Evolutionary conservation across 441 rosid genomes (phyloP).

Genomic region (Cnidoscolus chayamansa): DNA sequence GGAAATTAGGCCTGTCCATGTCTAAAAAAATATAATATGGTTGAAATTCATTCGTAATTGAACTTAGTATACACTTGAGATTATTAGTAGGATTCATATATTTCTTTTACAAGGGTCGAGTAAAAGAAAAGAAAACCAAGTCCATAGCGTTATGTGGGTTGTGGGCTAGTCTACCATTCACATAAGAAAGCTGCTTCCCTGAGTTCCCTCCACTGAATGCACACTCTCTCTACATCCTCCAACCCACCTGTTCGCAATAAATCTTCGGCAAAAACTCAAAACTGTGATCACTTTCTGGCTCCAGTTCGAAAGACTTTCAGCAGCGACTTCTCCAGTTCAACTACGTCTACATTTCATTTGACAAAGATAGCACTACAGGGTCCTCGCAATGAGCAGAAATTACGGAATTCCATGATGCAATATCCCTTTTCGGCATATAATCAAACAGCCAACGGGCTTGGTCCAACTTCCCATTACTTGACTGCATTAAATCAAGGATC

Average conservation of each 20-base stretch:
- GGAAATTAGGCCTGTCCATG: too few species aligned
- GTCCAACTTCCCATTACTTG: conserved; percentile 42
- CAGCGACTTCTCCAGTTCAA: conserved; percentile 57
- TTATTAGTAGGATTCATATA: too few species aligned
- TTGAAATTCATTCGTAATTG: too few species aligned
- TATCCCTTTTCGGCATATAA: conserved; percentile 61
- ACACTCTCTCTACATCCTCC: conserved; percentile 61
- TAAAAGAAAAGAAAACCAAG: too few species aligned
- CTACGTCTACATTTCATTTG: too few species aligned
- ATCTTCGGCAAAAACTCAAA: conserved; percentile 67
- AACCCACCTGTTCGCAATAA: conserved; percentile 47
- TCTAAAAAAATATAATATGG: too few species aligned
- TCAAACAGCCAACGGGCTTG: conserved; percentile 54
- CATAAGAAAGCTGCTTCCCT: too few species aligned
- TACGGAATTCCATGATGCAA: conserved; percentile 79
- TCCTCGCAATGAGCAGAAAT: conserved; percentile 59
- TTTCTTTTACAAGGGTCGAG: too few species aligned
- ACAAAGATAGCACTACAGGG: conserved; percentile 34
- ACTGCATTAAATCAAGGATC: conserved; percentile 61
- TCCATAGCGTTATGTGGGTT: too few species aligned
- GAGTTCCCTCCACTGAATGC: too few species aligned
- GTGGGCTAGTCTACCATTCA: too few species aligned
- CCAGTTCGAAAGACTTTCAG: conserved; percentile 66
- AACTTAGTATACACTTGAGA: too few species aligned
- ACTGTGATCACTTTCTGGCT: conserved; percentile 86